Evolutionary conservation across 768 basidiomycete species (phyloP), one percentile per base, ranked within the genome.

Genomic region (Mrakia frigida): DNA sequence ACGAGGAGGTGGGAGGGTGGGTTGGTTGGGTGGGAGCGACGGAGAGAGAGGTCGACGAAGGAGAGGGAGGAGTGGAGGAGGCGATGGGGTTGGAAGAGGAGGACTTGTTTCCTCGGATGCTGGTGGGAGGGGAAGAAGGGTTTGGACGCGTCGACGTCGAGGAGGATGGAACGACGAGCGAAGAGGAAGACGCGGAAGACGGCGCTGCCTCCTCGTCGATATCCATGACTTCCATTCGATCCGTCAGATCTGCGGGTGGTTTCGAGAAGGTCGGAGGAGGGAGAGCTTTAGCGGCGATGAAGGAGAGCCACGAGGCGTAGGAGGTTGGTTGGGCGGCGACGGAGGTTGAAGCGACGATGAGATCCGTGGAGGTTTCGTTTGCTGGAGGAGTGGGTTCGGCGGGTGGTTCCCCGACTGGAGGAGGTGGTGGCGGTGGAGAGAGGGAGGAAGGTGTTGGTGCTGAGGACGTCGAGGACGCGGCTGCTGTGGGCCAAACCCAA

Each of bases 171-270:
- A 41, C 43, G 69, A 33, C 28, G 43, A 50, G 43, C 18, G 69
- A 50, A 5, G n/a, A 23, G 35, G 39, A 37, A 1, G 50, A 50
- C n/a, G 39, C 33, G 2, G 37, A 3, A 16, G 69, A 31, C 14
- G 50, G 21, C 0, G 43, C 37, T 7, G 35, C 13, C 10, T 25
- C 35, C 18, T 43, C 74, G 41, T 75, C 74, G 56, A 75, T 75
- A 68, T 75, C 68, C 68, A 75, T 75, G 68, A 68, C 65, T 35
- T 75, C 74, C 37, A 75, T 56, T 6, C 31, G 39, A 28, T 75
- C 69, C 28, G 28, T 23, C n/a, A 37, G 39, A 16, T 39, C 23
- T 9, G 52, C 52, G 18, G 50, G 35, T 1, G 59, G 10, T 46
- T 74, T 74, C n/a, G 56, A 53, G 21, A 46, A 37, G 10, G 74